A percentile compares a stretch with the other conserved stretches of the same genome.
Evolutionary conservation across 2,329 filamentous ascomycete genomes (phyloP).

Genomic region (Talaromyces sp.): DNA sequence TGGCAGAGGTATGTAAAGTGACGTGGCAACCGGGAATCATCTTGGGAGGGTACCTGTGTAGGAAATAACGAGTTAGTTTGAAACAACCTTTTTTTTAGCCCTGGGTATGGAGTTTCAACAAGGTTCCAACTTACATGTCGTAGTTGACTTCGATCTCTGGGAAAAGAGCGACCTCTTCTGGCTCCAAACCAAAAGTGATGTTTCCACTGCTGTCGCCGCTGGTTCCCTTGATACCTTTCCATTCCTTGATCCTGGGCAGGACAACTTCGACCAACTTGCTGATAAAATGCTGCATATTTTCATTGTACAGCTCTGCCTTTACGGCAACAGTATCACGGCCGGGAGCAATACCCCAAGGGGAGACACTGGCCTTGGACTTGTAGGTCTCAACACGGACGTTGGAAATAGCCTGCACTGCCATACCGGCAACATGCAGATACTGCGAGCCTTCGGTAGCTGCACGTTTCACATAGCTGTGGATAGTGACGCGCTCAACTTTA

Average conservation of each 20-base stretch:
- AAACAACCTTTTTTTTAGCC: background rate
- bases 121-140: conserved; percentile 62
- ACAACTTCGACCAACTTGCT: conserved; percentile 88
- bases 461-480: conserved; percentile 70
- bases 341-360: conserved; percentile 68
- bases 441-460: conserved; percentile 66
- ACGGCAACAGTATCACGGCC: conserved; percentile 66
- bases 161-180: conserved; percentile 75
- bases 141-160: conserved; percentile 95
- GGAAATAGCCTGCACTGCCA: conserved; percentile 80
- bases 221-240: conserved; percentile 69
- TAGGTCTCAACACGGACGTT: conserved; percentile 70
- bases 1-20: conserved; percentile 78
- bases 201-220: conserved; percentile 88
- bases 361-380: conserved; percentile 64
- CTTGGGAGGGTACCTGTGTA: conserved; percentile 56
- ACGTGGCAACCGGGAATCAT: conserved; percentile 85
- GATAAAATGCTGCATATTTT: conserved; percentile 83
- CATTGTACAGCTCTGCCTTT: conserved; percentile 72
- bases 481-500: conserved; percentile 70
- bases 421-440: conserved; percentile 75
- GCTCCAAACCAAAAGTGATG: conserved; percentile 72
- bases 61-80: background rate
- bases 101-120: background rate
- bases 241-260: conserved; percentile 93